Conservation (phyloP, 306 rosid species). For the Pterocarpus macrocarpus region DNA sequence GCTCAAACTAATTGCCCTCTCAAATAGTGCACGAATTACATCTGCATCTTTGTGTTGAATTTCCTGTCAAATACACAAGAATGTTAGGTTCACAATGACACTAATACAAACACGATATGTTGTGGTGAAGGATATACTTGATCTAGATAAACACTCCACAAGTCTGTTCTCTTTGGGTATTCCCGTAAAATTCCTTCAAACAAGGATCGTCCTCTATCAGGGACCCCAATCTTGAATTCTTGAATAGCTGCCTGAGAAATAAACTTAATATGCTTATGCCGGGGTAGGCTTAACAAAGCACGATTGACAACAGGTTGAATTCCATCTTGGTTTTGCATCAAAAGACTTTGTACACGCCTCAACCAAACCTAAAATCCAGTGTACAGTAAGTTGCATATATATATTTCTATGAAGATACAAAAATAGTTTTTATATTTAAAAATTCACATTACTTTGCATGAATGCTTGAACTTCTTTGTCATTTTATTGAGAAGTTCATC, state of each 20-base stretch:
- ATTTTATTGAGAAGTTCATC: slow-evolving; percentile 80
- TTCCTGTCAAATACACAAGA: slow-evolving; percentile 64
- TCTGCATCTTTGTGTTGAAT: slow-evolving; percentile 79
- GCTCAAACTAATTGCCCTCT: slow-evolving; percentile 88
- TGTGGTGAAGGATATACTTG: slow-evolving; percentile 62
- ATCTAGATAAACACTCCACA: slow-evolving; percentile 96
- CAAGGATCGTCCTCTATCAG: slow-evolving; percentile 87
- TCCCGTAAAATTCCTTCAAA: slow-evolving; percentile 86
- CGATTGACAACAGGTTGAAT: slow-evolving; percentile 63
- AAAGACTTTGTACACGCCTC: slow-evolving; percentile 67
- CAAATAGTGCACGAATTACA: slow-evolving; percentile 83
- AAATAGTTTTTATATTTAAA: slow-evolving; percentile 10
- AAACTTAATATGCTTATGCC: slow-evolving; percentile 80
- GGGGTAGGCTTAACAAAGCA: slow-evolving; percentile 77
- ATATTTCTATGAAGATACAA: background rate
- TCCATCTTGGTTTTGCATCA: slow-evolving; percentile 72
- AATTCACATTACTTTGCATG: slow-evolving; percentile 79
- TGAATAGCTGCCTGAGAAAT: slow-evolving; percentile 86
- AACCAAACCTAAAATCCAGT: slow-evolving; percentile 80
- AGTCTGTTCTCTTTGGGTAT: slow-evolving; percentile 86
- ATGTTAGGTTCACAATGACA: slow-evolving; percentile 29
- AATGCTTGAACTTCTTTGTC: slow-evolving; percentile 88
- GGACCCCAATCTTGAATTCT: slow-evolving; percentile 85
- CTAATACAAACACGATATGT: background rate
- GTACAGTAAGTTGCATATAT: slow-evolving; percentile 9